A percentile compares a stretch with the other conserved stretches of the same genome.
These are phyloP conservation scores for Suillus bovinus DNA, from an alignment of 768 basidiomycete genomes.

Conservation along the genomic window DNA sequence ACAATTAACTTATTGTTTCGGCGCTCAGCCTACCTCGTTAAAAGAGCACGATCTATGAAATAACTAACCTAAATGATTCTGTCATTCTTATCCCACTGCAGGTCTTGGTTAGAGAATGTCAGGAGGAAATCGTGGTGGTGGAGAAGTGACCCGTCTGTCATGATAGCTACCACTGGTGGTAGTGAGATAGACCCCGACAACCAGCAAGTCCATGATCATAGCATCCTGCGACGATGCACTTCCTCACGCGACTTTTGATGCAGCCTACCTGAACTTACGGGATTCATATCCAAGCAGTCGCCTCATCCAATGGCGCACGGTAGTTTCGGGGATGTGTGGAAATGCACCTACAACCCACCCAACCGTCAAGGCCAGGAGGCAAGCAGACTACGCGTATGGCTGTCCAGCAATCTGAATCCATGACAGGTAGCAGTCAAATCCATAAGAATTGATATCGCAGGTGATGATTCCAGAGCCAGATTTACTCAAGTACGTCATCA, in stretches of 20 bases:
- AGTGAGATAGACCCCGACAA: background rate
- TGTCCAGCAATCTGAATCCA: background rate
- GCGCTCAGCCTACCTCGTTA: too few relatives aligned
- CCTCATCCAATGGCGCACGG: conserved; percentile 4
- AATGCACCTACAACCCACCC: conserved; percentile 1
- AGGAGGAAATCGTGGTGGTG: background rate
- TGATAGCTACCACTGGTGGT: background rate
- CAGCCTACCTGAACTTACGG: conserved; percentile 7
- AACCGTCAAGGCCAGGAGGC: background rate
- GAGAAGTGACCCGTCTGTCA: background rate
- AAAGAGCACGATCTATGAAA: background rate
- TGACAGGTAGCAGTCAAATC: conserved; percentile 13
- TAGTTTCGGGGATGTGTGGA: conserved; percentile 14
- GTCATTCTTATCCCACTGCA: background rate
- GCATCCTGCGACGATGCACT: background rate
- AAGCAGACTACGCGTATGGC: background rate
- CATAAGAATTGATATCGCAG: conserved; percentile 6
- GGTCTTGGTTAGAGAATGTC: background rate
- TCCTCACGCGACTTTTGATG: background rate
- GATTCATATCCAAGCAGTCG: background rate
- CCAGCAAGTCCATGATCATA: background rate
- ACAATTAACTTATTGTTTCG: too few relatives aligned
- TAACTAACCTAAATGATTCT: background rate
- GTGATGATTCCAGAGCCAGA: conserved; percentile 3
- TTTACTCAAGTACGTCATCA: conserved; percentile 5